Evolutionary conservation across 805 yeast species (phyloP), one percentile per base, ranked within the genome.

Genomic region (Suhomyces sp.): DNA sequence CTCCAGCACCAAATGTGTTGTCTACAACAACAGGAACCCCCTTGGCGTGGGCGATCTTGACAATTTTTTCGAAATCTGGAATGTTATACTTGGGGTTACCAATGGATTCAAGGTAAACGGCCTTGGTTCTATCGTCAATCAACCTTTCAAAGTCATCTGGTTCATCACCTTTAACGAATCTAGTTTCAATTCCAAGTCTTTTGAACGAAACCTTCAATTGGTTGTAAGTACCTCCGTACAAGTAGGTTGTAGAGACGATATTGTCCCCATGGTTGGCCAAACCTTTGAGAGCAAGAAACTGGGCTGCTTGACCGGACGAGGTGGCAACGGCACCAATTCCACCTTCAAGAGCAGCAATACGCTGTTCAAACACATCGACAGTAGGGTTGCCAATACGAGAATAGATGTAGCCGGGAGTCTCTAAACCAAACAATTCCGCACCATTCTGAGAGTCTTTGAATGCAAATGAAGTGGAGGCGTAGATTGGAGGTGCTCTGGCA

Each of bases 1-100:
- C 97, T 71, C 96, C 97, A 43, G 97, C 97, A 66, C 97, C 98
- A 63, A 92, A 92, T 17, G 98, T 92, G 82, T 92, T 92, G 73
- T 92, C 98, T 45, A 88, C 97, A 47, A 92, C 93, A 45, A 93
- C 84, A 47, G 97, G 96, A 46, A 91, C 77, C 54, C 97, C 97
- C 58, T 87, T 80, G 53, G 85, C 82, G 70, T 90, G 97, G 49
- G 96, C 96, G 48, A 88, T 76, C 29, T 79, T 85, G 45, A 81
- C 81, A 57, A 92, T 79, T 51, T 76, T 81, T 69, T 87, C 90
- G 62, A 93, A 89, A 71, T 92, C 97, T 51, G 97, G 97, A 52
- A 92, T 86, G 66, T 88, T 89, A 73, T 87, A 91, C 65, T 85
- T 86, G 53, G 98, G 98, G 73, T 92, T 92, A 60, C 97, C 97